Base-by-base conservation (phyloP, 106 monocot genomes). In the Dendrobium nobile region DNA sequence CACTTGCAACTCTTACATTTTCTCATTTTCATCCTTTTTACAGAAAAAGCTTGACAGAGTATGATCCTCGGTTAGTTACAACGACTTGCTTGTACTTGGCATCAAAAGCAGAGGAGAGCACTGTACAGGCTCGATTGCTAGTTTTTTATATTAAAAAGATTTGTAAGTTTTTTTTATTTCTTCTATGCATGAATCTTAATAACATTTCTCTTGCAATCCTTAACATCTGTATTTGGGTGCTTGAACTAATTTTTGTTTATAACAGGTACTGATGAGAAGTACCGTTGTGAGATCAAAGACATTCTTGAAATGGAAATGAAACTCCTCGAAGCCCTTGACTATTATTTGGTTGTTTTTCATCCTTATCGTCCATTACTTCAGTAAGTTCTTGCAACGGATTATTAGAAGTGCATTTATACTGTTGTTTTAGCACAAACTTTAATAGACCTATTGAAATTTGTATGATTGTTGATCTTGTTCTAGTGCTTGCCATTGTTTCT, bases 231-330 rank as follows among this genome's bases (percentile, higher is more conserved):
- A 72, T 37, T 72, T 74, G 19, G 15, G 11, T 70, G 31, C 37
- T 70, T 1, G 74, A 74, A 44, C 42, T 74, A 77, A 9, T 72
- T 56, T 56, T 16, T 58, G 4, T 75, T 84, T 24, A 73, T 79
- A 77, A 72, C 84, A 93, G 96, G 89, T 76, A 41, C 76, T 31
- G 99, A 95, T 93, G 95, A 99, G 26, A 99, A 86, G 28, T 93
- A 93, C 70, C 87, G 85, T 1, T 95, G 85, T 85, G 99, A 99
- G 90, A 89, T 95, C 79, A 99, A 99, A 85, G 95, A 95, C 44
- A 99, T 99, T 68, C 99, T 99, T 82, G 99, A 99, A 84, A 99
- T 95, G 95, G 99, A 99, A 88, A 99, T 99, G 99, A 99, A 93
- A 79, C 91, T 99, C 82, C 87, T 99, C 72, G 99, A 99, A 84